Percentiles rank a stretch among this genome's conserved stretches.
phyloP scores from a whole-genome alignment of 2,329 filamentous ascomycete species.

The Stachybotrys echinatus region DNA sequence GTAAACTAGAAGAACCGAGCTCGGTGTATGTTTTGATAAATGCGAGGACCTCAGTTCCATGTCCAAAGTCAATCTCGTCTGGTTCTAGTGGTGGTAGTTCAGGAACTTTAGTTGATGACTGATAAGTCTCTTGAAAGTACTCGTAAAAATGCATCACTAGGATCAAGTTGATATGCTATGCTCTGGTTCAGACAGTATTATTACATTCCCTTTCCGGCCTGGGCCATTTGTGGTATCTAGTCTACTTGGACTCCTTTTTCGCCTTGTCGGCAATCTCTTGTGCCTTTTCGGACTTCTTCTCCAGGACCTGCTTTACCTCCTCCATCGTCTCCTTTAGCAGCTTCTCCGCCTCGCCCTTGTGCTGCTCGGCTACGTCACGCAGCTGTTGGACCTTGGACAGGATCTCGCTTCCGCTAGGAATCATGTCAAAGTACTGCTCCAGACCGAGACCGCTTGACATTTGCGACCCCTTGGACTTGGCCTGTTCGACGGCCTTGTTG shows the following conservation, averaged over 20 bases:
- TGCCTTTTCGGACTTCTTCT: slow-evolving; percentile 51
- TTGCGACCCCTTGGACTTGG: slow-evolving; percentile 41
- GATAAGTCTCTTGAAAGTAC: no score
- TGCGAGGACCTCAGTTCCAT: no score
- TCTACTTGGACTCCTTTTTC: slow-evolving; percentile 39
- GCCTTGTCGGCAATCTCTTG: slow-evolving; percentile 54
- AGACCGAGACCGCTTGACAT: slow-evolving; percentile 37
- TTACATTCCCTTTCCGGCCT: not conserved
- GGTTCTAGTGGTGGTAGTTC: no score
- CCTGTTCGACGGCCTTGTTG: slow-evolving; percentile 21
- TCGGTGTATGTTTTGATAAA: no score
- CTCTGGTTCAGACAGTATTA: not conserved
- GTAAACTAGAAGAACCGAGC: no score
- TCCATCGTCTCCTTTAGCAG: slow-evolving; percentile 64
- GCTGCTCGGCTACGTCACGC: slow-evolving; percentile 59
- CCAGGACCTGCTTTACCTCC: slow-evolving; percentile 59
- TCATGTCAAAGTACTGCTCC: slow-evolving; percentile 59
- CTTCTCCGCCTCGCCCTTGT: slow-evolving; percentile 64
- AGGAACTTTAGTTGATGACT: no score
- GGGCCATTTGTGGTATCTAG: not conserved
- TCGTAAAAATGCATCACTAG: no score
- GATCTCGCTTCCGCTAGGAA: slow-evolving; percentile 60
- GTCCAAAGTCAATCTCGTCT: no score
- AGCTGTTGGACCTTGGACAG: slow-evolving; percentile 61
- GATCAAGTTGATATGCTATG: no score